These are phyloP conservation scores for Mortierella sp. DNA, from an alignment of 371 early-diverging fungal genomes.

Conservation along the genomic window DNA sequence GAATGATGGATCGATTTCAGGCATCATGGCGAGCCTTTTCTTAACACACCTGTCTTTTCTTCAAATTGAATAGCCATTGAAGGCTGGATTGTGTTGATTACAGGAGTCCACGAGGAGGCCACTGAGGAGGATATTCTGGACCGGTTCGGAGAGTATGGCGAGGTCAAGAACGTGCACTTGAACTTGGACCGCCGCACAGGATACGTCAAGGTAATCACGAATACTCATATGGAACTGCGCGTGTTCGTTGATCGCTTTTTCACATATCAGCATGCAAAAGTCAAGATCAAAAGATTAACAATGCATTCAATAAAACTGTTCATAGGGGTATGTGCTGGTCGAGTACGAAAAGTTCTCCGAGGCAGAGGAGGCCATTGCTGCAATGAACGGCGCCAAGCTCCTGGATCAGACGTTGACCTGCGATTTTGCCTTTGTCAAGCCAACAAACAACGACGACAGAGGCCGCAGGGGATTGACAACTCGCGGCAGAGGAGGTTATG, in stretches of 20 bases:
- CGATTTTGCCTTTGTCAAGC: constrained; percentile 89
- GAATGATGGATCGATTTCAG: not conserved
- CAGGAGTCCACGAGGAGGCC: constrained; percentile 95
- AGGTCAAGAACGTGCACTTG: constrained; percentile 89
- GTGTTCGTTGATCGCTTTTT: too few species aligned
- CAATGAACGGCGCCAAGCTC: constrained; percentile 78
- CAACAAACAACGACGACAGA: constrained; percentile 43
- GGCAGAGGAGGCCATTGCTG: constrained; percentile 86
- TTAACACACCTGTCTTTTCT: not conserved
- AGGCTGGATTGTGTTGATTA: constrained; percentile 95
- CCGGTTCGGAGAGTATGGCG: constrained; percentile 91
- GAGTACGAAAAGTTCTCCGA: constrained; percentile 90
- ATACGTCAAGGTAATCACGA: constrained; percentile 86
- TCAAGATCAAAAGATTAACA: too few species aligned
- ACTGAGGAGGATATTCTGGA: constrained; percentile 94
- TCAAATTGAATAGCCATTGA: constrained; percentile 77
- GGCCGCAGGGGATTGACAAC: constrained; percentile 54
- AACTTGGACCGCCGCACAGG: constrained; percentile 96
- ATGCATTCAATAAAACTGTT: not conserved
- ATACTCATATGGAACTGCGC: too few species aligned
- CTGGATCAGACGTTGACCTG: constrained; percentile 80
- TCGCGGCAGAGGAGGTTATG: constrained; percentile 45
- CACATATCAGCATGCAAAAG: too few species aligned
- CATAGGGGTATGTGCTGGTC: constrained; percentile 91
- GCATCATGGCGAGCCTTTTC: not conserved